Conservation (phyloP, 441 rosid genomes). For the Metrosideros polymorpha region DNA sequence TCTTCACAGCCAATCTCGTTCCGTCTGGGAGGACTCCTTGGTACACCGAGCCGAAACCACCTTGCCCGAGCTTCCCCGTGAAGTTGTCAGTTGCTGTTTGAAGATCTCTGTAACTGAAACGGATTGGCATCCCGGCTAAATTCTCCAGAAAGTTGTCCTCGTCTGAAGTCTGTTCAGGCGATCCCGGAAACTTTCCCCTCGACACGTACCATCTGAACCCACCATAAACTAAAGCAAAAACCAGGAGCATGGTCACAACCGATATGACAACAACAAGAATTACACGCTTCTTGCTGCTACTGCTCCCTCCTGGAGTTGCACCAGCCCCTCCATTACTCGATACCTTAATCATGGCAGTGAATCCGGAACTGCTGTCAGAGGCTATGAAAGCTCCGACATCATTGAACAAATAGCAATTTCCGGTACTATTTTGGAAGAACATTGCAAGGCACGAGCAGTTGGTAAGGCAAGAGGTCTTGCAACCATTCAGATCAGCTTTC, state of each 20-base stretch:
- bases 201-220: background rate
- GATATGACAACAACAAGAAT: background rate
- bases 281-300: background rate
- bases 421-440: conserved; percentile 5
- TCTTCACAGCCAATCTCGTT: conserved; percentile 8
- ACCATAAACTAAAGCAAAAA: background rate
- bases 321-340: background rate
- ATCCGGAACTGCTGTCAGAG: background rate
- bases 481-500: background rate
- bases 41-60: conserved; percentile 9
- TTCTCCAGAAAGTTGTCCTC: conserved; percentile 4
- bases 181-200: background rate
- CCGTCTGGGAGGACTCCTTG: conserved; percentile 5
- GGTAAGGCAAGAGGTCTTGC: conserved; percentile 1
- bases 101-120: conserved; percentile 8
- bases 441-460: conserved; percentile 11
- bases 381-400: conserved; percentile 1
- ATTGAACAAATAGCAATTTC: conserved; percentile 2
- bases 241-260: background rate
- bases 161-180: background rate
- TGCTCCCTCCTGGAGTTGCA: background rate
- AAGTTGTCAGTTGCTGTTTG: conserved; percentile 3
- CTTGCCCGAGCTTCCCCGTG: conserved; percentile 7
- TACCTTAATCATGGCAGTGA: conserved; percentile 2
- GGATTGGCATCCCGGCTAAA: conserved; percentile 2